Evolutionary conservation across 2,329 filamentous ascomycete genomes (phyloP).

Genomic region (Xylariaceae sp.): DNA sequence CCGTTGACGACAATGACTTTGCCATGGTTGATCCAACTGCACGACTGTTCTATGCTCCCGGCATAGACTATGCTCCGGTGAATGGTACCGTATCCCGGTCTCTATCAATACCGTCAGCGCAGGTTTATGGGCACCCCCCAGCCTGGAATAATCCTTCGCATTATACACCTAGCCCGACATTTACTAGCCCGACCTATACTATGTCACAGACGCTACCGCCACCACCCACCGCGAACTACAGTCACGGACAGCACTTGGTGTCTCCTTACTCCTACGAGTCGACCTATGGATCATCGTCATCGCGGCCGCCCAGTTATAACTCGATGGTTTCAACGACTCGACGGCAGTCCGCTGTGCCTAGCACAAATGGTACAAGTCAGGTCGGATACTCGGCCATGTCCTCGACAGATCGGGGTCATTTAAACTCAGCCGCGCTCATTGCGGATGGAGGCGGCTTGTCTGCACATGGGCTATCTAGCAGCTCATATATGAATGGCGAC

Average conservation of each 20-base stretch:
- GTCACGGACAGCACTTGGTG: constrained; percentile 14
- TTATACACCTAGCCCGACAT: no score
- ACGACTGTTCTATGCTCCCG: neutral
- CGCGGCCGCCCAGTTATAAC: constrained; percentile 7
- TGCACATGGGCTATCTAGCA: constrained; percentile 18
- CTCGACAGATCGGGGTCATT: no score
- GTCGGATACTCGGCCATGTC: constrained; percentile 27
- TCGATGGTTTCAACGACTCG: constrained; percentile 6
- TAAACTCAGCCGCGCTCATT: constrained; percentile 20
- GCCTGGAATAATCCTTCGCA: constrained; percentile 7
- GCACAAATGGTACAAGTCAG: constrained; percentile 16
- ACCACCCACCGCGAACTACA: constrained; percentile 2
- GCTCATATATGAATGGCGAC: constrained; percentile 22
- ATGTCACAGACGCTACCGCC: constrained; percentile 23
- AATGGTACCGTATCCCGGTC: constrained; percentile 22
- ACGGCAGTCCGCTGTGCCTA: constrained; percentile 26
- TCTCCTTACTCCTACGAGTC: neutral
- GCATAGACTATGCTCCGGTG: constrained; percentile 8
- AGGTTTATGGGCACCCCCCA: constrained; percentile 6
- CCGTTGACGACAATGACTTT: constrained; percentile 60
- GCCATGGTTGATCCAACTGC: constrained; percentile 11
- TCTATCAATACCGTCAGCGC: constrained; percentile 30
- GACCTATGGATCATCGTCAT: constrained; percentile 15
- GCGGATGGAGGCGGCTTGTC: constrained; percentile 17
- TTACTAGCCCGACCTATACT: constrained; percentile 16